Base-by-base conservation (phyloP, 23 red algal genomes). In the Chondrus crispus region DNA sequence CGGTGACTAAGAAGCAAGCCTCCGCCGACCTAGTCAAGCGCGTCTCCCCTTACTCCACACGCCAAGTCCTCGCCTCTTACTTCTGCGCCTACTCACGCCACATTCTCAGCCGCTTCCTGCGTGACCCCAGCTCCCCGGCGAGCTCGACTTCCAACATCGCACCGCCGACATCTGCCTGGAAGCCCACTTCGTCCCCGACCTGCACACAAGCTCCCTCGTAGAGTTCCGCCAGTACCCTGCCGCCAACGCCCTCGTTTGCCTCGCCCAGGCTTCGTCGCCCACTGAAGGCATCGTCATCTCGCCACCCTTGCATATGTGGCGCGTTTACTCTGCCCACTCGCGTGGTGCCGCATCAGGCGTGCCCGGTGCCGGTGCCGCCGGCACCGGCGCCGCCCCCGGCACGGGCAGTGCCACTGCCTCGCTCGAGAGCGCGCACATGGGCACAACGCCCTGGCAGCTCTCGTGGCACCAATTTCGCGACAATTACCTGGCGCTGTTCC, bases 401-500 rank as follows among this genome's bases (percentile, higher is more conserved):
- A 66, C 60, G 60, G 26, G 35, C 60, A 66, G 60, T 32, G 35
- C 26, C 26, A 32, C 26, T n/a, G 26, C 26, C 9, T 66, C 60
- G 60, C 26, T 66, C 26, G 8, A 22, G 60, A 66, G 26, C 35
- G 18, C 26, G 8, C 60, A 66, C 26, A 6, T n/a, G 18, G 60
- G 8, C 60, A 66, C 60, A 32, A 66, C 26, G 60, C 8, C 26
- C 26, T 48, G 71, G 44, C 85, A 89, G 51, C 62, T 52, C 10
- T 89, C 85, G 62, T 89, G 85, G 85, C 85, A 74, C 78, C 46
- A 89, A 24, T 89, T 89, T 63, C 78, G 85, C 78, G 20, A 77
- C 85, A 89, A 89, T 42, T 89, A 89, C 41, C 42, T 32, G 11
- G 75, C 85, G 22, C 60, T 89, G 57, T 89, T 89, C 53, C 85